Evolutionary conservation across 768 basidiomycete genomes (phyloP), one percentile per base, ranked within the genome.

Genomic region (Pleurotus djamor): DNA sequence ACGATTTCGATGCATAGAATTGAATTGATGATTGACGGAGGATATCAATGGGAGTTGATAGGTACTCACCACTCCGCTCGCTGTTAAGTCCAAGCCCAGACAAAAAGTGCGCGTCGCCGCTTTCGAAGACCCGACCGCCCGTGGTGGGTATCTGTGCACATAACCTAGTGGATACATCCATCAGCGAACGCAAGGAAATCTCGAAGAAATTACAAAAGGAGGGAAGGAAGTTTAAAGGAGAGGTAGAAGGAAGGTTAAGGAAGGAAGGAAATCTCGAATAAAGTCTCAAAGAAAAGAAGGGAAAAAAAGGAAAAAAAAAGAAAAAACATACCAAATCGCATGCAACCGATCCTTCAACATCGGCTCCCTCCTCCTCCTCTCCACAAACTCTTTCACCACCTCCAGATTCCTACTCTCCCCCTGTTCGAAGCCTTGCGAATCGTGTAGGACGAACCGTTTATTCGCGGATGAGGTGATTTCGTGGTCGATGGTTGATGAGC

Each of bases 81-180:
- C 4, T 10, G 2, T 33, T 14, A 28, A 21, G 36, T 1, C 61
- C 57, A 32, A 60, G 59, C 10, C 66, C 51, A 33, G 61, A 57
- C 3, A 73, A 55, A 48, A 73, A 65, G 16, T 61, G 33, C 50
- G 71, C 64, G 28, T 67, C 64, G 2, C 70, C 72, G 2, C 38
- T 61, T 52, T 70, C 71, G 21, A 68, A 48, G 3, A 69, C 57
- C 9, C 61, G 66, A 32, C 60, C 66, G 10, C 63, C 67, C 13
- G 62, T 64, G 10, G 44, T 50, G 2, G 73, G 72, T 3, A 67
- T 67, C 52, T 66, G 60, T 12, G 70, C 62, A 61, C 73, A 74
- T 10, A 71, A 47, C 73, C 73, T 74, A 33, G 0, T 3, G n/a
- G n/a, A n/a, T n/a, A n/a, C n/a, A n/a, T n/a, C n/a, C n/a, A n/a